A percentile compares a stretch with the other conserved stretches of the same genome.
Evolutionary conservation across 495 filamentous ascomycete species (phyloP).

Genomic region (Ascobolus immersus): DNA sequence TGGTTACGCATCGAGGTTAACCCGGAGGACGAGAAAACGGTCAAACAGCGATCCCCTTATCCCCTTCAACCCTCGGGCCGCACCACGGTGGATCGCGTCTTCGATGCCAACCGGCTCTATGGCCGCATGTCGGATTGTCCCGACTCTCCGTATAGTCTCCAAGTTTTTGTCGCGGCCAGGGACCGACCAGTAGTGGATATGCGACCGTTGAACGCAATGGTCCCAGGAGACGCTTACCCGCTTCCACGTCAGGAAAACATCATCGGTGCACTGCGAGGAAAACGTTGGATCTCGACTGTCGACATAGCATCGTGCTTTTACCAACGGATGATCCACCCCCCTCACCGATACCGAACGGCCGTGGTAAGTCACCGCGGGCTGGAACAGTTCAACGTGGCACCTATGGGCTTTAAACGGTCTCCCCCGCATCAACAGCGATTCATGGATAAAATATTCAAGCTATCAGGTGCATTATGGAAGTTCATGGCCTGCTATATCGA

Average conservation of each 20-base stretch:
- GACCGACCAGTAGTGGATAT: too few species aligned
- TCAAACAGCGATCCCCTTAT: too few species aligned
- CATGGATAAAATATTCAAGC: neutral
- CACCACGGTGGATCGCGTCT: too few species aligned
- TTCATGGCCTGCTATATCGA: neutral
- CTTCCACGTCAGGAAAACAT: neutral
- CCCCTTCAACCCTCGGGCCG: too few species aligned
- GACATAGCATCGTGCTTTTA: neutral
- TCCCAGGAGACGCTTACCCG: neutral
- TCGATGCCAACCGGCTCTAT: too few species aligned
- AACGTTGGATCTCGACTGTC: neutral
- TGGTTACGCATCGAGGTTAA: too few species aligned
- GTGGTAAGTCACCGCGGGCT: neutral
- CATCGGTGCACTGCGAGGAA: neutral
- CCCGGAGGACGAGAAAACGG: too few species aligned
- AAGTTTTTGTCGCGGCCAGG: too few species aligned
- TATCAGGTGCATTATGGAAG: neutral
- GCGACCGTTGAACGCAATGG: neutral
- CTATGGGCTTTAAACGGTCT: neutral
- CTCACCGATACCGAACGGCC: neutral
- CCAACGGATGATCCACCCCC: neutral
- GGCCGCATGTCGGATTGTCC: too few species aligned
- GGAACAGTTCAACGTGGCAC: neutral
- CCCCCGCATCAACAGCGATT: neutral
- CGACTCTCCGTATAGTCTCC: too few species aligned